Percentiles rank a stretch among this genome's conserved stretches.
Conservation (phyloP, 163 green algal genomes). For the Volvox carteri region DNA sequence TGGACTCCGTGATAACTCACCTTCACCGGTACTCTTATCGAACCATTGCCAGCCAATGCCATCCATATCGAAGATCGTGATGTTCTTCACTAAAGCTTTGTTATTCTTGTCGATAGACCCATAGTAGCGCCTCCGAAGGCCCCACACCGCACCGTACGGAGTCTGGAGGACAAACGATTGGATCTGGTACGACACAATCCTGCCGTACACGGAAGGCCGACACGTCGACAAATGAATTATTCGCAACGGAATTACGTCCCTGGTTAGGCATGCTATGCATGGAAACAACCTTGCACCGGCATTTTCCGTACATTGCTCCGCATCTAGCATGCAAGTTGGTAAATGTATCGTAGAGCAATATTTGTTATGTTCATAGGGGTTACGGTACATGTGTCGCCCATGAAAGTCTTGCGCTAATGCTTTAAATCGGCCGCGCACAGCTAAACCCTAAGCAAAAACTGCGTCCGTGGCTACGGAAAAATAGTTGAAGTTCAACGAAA, state of each 20-base stretch:
- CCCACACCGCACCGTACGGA: neutral
- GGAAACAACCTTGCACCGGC: too few relatives aligned
- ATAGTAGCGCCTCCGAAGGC: slow-evolving; percentile 13
- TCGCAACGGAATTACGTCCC: neutral
- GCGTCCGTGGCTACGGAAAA: too few relatives aligned
- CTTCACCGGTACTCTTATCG: neutral
- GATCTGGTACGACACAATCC: slow-evolving; percentile 43
- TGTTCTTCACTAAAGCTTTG: neutral
- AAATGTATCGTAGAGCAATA: neutral
- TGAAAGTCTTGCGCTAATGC: too few relatives aligned
- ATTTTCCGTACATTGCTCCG: too few relatives aligned
- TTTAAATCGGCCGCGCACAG: too few relatives aligned
- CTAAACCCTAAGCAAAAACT: neutral
- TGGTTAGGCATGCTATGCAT: neutral
- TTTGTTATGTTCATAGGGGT: too few relatives aligned
- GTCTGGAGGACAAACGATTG: neutral
- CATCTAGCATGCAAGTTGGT: neutral
- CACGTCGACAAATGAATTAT: neutral
- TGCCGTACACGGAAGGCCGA: neutral
- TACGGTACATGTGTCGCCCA: too few relatives aligned
- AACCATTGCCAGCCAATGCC: slow-evolving; percentile 49
- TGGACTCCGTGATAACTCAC: too few relatives aligned
- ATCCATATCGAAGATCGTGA: slow-evolving; percentile 22
- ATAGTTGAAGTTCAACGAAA: too few relatives aligned
- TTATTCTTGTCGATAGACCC: neutral